Base-by-base conservation (phyloP, 306 rosid genomes). In the Corylus americana region DNA sequence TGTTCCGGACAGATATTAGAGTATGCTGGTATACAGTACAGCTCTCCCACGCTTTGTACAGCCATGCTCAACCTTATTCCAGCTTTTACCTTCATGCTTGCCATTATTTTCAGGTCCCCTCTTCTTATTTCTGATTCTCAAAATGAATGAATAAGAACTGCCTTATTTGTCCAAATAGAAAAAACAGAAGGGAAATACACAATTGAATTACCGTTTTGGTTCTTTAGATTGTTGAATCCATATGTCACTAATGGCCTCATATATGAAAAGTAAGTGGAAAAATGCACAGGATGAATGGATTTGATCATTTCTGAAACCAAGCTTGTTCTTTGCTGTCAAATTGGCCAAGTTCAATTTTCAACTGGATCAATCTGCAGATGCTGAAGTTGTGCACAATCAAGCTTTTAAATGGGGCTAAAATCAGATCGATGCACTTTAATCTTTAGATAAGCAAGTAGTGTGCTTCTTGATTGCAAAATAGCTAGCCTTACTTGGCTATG, bases 11-110 rank as follows among this genome's bases (percentile, higher is more conserved):
- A 73, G 17, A 73, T 85, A 62, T 31, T 78, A 35, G 69, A 81
- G 66, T 82, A 85, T 76, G 77, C 78, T 63, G 93, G 91, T 61
- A 68, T 87, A 68, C 85, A 84, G 16, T 77, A 83, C 16, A 84
- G 93, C 82, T 90, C 93, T 29, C 83, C 91, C 2, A 80, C 83
- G 3, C 90, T 90, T 70, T 78, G 76, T 0, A 78, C 88, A 1
- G 90, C 91, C 42, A 78, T 84, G 73, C 84, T 87, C 35, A 90
- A 87, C 62, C 83, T 87, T 72, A 71, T 84, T 64, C 91, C 93
- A 45, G 88, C 91, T 45, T 85, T 87, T 70, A 89, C 93, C 54
- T 89, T 87, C 71, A n/a, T 83, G 9, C 88, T 90, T 39, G 87
- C 93, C 11, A 27, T 87, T 4, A 54, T 84, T 59, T 84, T 80